Evolutionary conservation across 2,329 filamentous ascomycete species (phyloP).

Genomic region (Aspergillus uvarum): DNA sequence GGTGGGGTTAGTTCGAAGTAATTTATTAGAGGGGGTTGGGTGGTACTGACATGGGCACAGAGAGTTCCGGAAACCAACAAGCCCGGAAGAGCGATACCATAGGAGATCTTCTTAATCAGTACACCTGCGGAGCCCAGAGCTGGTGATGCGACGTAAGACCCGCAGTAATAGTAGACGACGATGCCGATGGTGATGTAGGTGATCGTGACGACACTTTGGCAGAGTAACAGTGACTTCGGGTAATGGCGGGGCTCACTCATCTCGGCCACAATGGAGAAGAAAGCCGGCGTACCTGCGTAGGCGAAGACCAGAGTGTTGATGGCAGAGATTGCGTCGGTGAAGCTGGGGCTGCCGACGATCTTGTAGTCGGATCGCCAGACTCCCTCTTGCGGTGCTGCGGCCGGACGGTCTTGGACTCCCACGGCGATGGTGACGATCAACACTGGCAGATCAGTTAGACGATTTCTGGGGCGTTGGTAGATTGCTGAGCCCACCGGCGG

Average conservation of each 20-base stretch:
- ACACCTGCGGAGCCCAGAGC: slow-evolving; percentile 49
- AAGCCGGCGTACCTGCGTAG: slow-evolving; percentile 31
- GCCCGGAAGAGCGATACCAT: slow-evolving; percentile 41
- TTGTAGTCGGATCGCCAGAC: slow-evolving; percentile 31
- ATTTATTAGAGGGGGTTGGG: background rate
- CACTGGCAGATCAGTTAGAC: slow-evolving; percentile 7
- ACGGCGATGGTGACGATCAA: slow-evolving; percentile 28
- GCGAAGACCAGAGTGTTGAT: slow-evolving; percentile 32
- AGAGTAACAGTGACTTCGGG: slow-evolving; percentile 32
- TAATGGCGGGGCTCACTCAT: slow-evolving; percentile 40
- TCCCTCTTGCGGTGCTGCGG: slow-evolving; percentile 31
- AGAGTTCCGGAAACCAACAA: slow-evolving; percentile 31
- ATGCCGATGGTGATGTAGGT: slow-evolving; percentile 40
- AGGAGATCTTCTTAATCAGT: slow-evolving; percentile 47
- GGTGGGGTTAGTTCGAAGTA: background rate
- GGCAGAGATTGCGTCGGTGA: slow-evolving; percentile 31
- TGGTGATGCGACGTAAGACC: slow-evolving; percentile 49
- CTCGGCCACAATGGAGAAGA: slow-evolving; percentile 41
- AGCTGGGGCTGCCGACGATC: slow-evolving; percentile 24
- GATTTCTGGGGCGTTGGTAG: too few species aligned
- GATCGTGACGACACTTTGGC: slow-evolving; percentile 35
- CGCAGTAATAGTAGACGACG: slow-evolving; percentile 50
- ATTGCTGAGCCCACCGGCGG: slow-evolving; percentile 14
- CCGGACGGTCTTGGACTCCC: slow-evolving; percentile 36
- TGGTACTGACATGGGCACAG: slow-evolving; percentile 21